Evolutionary conservation across 495 filamentous ascomycete species (phyloP).

Genomic region (Penicillium soppii): DNA sequence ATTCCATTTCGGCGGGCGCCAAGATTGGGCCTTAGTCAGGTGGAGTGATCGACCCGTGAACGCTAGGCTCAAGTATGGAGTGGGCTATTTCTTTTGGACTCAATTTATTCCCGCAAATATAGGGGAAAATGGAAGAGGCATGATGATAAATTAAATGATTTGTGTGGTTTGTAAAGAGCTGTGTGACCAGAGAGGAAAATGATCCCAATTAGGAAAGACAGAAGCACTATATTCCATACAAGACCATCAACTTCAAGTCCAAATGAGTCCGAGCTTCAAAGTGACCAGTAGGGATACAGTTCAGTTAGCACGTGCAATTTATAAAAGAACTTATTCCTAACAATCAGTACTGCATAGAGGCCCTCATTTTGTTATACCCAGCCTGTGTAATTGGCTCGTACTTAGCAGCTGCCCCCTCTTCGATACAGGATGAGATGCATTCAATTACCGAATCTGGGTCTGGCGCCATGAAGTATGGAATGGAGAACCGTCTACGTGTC

Average conservation of each 20-base stretch:
- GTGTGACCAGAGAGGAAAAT: too few relatives aligned
- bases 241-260: background rate
- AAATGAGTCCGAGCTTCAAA: background rate
- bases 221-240: too few relatives aligned
- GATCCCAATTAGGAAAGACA: too few relatives aligned
- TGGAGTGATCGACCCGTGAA: conserved; percentile 14
- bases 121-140: background rate
- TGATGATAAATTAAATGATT: background rate
- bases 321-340: background rate
- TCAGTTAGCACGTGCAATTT: too few relatives aligned
- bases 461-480: conserved; percentile 61
- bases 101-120: background rate
- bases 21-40: conserved; percentile 27
- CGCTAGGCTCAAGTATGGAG: conserved; percentile 6
- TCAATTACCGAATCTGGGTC: conserved; percentile 56
- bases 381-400: conserved; percentile 53
- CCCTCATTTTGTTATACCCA: conserved; percentile 52
- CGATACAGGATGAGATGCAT: conserved; percentile 51
- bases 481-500: conserved; percentile 57
- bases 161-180: too few relatives aligned
- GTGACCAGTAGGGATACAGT: too few relatives aligned
- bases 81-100: background rate
- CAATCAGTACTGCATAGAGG: conserved; percentile 47
- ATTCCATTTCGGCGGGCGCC: conserved; percentile 25
- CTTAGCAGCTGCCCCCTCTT: conserved; percentile 39